Evolutionary conservation across 2,329 filamentous ascomycete genomes (phyloP).

Genomic region (Apiospora arundinis): DNA sequence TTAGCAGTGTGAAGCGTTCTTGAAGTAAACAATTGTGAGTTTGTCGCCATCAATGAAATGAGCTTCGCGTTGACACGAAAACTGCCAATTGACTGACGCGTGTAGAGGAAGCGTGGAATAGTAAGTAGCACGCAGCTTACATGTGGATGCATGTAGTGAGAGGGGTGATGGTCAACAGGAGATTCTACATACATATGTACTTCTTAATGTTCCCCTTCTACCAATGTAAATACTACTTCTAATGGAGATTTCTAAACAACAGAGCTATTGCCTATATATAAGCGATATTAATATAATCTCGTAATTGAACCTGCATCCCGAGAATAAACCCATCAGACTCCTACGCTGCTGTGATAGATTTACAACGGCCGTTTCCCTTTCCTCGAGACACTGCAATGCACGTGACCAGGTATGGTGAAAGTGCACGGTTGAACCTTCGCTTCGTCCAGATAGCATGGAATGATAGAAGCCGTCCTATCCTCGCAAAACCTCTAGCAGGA

Average conservation of each 20-base stretch:
- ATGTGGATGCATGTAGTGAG: neutral
- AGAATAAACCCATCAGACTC: neutral
- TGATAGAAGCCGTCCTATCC: neutral
- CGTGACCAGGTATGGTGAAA: neutral
- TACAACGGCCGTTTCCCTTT: neutral
- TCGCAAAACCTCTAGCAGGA: neutral
- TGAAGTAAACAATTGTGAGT: neutral
- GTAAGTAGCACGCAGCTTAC: neutral
- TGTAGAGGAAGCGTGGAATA: neutral
- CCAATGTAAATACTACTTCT: neutral
- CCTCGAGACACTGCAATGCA: neutral
- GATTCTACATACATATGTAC: neutral
- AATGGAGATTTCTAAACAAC: neutral
- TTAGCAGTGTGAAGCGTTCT: neutral
- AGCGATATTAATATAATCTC: no score
- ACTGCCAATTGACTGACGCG: neutral
- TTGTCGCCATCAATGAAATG: neutral
- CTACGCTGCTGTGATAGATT: neutral
- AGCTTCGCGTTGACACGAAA: no score
- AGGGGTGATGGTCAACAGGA: neutral
- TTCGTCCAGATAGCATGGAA: neutral
- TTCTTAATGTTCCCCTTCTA: neutral
- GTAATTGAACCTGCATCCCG: neutral
- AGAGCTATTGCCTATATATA: no score
- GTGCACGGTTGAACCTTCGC: neutral